Conservation (phyloP, 208 protist species). For the Strigomonas oncopelti region DNA sequence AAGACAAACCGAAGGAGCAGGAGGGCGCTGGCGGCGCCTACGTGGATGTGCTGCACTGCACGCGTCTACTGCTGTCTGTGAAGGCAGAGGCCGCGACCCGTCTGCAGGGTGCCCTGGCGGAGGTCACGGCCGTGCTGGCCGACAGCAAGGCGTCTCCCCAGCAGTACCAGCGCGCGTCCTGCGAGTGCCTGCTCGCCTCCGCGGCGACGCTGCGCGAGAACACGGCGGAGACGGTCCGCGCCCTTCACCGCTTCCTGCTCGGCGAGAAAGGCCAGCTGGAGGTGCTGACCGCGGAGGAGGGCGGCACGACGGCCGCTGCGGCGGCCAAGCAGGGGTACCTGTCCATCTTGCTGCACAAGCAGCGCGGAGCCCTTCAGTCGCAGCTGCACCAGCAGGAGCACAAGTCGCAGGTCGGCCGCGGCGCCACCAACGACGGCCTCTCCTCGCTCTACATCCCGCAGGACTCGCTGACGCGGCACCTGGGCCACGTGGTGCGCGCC, state of each 20-base stretch:
- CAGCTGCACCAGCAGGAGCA: slow-evolving; percentile 3
- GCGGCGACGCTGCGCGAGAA: slow-evolving; percentile 13
- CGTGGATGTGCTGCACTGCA: slow-evolving; percentile 8
- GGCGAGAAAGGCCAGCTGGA: not conserved
- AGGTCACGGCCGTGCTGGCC: slow-evolving; percentile 8
- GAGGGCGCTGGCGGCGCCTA: not conserved
- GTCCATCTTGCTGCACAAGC: slow-evolving; percentile 21
- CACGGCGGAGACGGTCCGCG: not conserved
- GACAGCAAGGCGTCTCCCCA: not conserved
- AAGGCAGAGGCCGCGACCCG: not conserved
- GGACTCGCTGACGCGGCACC: slow-evolving; percentile 25
- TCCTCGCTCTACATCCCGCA: slow-evolving; percentile 20
- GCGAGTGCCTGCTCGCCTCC: slow-evolving; percentile 14
- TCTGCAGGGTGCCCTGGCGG: not conserved
- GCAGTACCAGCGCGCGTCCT: slow-evolving; percentile 13
- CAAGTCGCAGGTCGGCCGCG: slow-evolving; percentile 30
- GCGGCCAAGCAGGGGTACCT: slow-evolving; percentile 20
- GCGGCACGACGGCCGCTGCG: not conserved
- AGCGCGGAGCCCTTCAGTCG: slow-evolving; percentile 18
- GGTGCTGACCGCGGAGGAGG: not conserved
- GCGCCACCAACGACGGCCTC: slow-evolving; percentile 27
- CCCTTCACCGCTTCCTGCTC: slow-evolving; percentile 3
- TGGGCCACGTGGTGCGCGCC: slow-evolving; percentile 15
- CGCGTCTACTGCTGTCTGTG: not conserved
- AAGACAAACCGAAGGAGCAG: not conserved